Evolutionary conservation across 2,329 filamentous ascomycete species (phyloP).

Genomic region (Teratosphaeriaceae sp.): DNA sequence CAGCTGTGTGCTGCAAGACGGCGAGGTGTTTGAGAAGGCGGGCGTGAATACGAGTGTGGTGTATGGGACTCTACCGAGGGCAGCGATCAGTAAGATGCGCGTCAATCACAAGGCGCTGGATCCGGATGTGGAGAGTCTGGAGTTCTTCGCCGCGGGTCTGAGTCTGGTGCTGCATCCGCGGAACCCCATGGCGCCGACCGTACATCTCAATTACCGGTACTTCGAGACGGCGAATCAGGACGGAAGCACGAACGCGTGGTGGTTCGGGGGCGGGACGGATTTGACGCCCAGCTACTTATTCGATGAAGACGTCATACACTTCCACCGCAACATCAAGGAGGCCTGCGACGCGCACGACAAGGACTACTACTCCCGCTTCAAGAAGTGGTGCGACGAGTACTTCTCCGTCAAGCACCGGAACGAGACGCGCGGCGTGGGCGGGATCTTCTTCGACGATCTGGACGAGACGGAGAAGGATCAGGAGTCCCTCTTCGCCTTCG

Average conservation of each 20-base stretch:
- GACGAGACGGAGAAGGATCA: conserved; percentile 80
- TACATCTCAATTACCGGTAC: conserved; percentile 97
- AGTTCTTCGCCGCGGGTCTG: conserved; percentile 92
- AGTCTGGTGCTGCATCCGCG: conserved; percentile 88
- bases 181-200: conserved; percentile 95
- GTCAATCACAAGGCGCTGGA: conserved; percentile 90
- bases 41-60: conserved; percentile 94
- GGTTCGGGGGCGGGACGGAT: conserved; percentile 95
- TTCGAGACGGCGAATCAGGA: conserved; percentile 90
- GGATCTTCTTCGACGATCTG: conserved; percentile 98
- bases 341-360: conserved; percentile 91
- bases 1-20: conserved; percentile 90
- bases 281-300: conserved; percentile 91
- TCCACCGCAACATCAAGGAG: conserved; percentile 88
- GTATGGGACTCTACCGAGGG: conserved; percentile 80
- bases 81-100: conserved; percentile 88
- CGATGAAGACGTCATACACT: conserved; percentile 94
- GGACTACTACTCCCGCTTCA: conserved; percentile 88
- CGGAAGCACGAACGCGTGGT: conserved; percentile 81
- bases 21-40: conserved; percentile 95
- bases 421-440: conserved; percentile 81
- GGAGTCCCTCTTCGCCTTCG: conserved; percentile 84
- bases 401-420: conserved; percentile 89
- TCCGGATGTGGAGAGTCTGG: conserved; percentile 69
- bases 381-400: conserved; percentile 97